These are phyloP conservation scores for Tetradesmus lagerheimii DNA, from an alignment of 139 green algal genomes.

Conservation along the genomic window DNA sequence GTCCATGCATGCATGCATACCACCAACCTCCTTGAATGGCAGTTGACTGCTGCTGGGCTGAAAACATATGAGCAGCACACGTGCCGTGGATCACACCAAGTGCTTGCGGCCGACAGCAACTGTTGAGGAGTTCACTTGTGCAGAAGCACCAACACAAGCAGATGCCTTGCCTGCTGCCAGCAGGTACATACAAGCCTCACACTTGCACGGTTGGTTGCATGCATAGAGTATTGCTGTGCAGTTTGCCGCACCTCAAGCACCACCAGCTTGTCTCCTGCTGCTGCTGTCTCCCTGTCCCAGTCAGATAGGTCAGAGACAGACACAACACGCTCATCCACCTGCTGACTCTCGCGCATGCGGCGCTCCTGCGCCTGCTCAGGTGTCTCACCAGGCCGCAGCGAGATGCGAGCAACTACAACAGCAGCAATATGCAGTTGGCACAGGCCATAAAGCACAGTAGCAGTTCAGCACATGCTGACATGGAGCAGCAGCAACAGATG, in stretches of 20 bases:
- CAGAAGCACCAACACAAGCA: background rate
- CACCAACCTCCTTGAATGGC: no score
- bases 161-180: no score
- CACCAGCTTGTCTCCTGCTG: constrained; percentile 76
- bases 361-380: constrained; percentile 71
- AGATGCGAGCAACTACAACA: background rate
- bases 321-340: constrained; percentile 77
- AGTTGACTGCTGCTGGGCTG: background rate
- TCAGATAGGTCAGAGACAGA: constrained; percentile 61
- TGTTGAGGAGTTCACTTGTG: no score
- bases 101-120: no score
- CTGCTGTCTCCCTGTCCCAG: constrained; percentile 56
- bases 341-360: constrained; percentile 67
- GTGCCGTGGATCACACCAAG: no score
- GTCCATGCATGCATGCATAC: background rate
- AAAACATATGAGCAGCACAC: no score
- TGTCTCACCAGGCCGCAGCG: constrained; percentile 62
- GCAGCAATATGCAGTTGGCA: background rate
- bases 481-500: background rate
- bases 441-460: background rate
- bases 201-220: background rate
- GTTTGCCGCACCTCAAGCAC: constrained; percentile 75
- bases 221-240: no score
- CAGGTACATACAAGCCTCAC: background rate
- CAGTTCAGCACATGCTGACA: background rate